phyloP scores from a whole-genome alignment of 345 rosid genomes.

The Psidium guajava region DNA sequence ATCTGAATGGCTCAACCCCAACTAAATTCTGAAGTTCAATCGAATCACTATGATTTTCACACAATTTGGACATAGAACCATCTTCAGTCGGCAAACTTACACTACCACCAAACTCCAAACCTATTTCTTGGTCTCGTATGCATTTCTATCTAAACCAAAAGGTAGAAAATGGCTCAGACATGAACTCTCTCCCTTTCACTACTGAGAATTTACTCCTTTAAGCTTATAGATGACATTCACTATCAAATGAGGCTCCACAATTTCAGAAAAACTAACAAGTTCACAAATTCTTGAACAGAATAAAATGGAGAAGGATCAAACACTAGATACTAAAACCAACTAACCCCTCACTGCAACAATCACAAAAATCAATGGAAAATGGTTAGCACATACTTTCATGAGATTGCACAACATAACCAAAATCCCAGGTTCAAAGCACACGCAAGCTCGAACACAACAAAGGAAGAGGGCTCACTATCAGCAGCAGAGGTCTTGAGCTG shows the following conservation, averaged over 20 bases:
- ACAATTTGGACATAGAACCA: not conserved
- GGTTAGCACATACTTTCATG: not conserved
- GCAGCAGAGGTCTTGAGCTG: slow-evolving; percentile 7
- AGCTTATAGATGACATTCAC: not conserved
- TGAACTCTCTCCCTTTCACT: not conserved
- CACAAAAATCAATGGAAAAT: not conserved
- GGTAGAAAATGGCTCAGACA: not conserved
- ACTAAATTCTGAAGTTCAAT: not conserved
- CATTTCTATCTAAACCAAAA: not conserved
- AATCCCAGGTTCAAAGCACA: not conserved
- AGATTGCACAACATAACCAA: not conserved
- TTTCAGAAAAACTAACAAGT: not conserved
- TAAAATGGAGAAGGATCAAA: not conserved
- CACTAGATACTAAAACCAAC: not conserved
- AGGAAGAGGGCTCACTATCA: not conserved
- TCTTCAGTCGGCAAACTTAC: not conserved
- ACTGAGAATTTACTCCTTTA: not conserved
- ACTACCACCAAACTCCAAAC: not conserved
- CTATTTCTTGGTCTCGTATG: not conserved
- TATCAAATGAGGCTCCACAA: not conserved
- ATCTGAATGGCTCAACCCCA: not conserved
- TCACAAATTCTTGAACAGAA: not conserved
- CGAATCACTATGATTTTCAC: not conserved
- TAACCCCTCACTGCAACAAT: not conserved
- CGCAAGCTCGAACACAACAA: not conserved